These are phyloP conservation scores for Endogone sp. DNA, from an alignment of 192 early-diverging fungal genomes.

Conservation along the genomic window DNA sequence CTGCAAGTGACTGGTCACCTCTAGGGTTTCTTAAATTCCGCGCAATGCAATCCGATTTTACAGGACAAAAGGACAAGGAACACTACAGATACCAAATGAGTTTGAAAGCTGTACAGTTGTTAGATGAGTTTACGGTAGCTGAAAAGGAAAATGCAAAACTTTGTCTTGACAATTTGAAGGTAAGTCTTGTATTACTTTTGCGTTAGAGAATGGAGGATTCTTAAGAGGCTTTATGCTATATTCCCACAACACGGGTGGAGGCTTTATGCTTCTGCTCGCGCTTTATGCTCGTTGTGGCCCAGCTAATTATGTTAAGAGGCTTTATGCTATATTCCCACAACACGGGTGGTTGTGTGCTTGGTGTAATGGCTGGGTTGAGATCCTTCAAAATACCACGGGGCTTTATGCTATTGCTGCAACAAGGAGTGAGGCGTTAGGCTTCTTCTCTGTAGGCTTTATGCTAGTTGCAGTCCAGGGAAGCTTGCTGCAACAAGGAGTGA, in stretches of 20 bases:
- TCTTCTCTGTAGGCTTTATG: too few relatives aligned
- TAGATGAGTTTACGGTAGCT: conserved; percentile 1
- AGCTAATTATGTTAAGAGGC: conserved; percentile 8
- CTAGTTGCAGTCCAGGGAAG: too few relatives aligned
- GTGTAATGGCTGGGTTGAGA: too few relatives aligned
- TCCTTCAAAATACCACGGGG: too few relatives aligned
- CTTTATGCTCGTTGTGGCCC: too few relatives aligned
- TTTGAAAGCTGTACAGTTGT: conserved; percentile 3
- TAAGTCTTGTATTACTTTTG: conserved; percentile 10
- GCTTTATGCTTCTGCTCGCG: too few relatives aligned
- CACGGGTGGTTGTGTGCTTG: not conserved
- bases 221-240: not conserved
- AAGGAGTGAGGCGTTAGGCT: too few relatives aligned
- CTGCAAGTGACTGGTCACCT: conserved; percentile 8
- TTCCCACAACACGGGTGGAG: too few relatives aligned
- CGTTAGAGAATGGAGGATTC: conserved; percentile 8
- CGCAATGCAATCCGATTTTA: conserved; percentile 1
- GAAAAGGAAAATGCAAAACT: not conserved
- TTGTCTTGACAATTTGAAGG: conserved; percentile 7
- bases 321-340: too few relatives aligned
- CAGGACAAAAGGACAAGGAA: conserved; percentile 12
- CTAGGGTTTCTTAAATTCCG: conserved; percentile 12
- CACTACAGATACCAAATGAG: conserved; percentile 15
- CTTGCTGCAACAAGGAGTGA: too few relatives aligned
- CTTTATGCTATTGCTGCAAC: too few relatives aligned